Base-by-base conservation (phyloP, 345 rosid genomes). In the Combretum micranthum region DNA sequence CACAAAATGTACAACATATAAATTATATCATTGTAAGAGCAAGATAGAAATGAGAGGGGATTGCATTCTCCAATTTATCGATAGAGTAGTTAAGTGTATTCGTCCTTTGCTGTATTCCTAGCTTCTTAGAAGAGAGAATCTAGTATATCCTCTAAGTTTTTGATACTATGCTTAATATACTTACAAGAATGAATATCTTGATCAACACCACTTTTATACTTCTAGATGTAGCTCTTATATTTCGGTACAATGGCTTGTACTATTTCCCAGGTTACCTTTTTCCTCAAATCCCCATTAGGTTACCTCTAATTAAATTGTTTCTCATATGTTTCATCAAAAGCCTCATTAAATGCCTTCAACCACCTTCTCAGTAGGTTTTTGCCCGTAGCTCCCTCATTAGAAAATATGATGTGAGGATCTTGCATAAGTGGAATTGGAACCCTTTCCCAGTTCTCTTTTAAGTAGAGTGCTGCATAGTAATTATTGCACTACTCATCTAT, bases 381-480 rank as follows among this genome's bases (percentile, higher is more conserved):
- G 2, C 57, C 37, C 50, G 16, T 47, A 18, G 48, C 63, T 60
- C 60, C 60, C 37, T 62, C 68, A 1, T 67, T 55, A 44, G 78
- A 42, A 37, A 68, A 61, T 7, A 32, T 9, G 49, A 60, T 18
- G 25, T 63, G 67, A 52, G 55, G 44, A 7, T 64, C 72, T 62
- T 67, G 68, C 39, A 42, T 53, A 25, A 88, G 67, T 21, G 61
- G 45, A 48, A 65, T 53, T 23, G 67, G 56, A 53, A 74, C 65
- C 53, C 63, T 76, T 16, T 80, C 95, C 95, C 93, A 88, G 63
- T 76, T 80, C 52, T 84, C 83, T 73, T 74, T 74, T 53, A 83
- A 67, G 69, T 83, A 81, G 32, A 84, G 64, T 12, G 70, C 83
- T 12, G 79, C 83, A 66, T 77, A 88, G 43, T 83, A 75, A 69